A percentile compares a stretch with the other conserved stretches of the same genome.
phyloP scores from a whole-genome alignment of 108 stramenopile species.

The Pseudonitzschia delicatissima region DNA sequence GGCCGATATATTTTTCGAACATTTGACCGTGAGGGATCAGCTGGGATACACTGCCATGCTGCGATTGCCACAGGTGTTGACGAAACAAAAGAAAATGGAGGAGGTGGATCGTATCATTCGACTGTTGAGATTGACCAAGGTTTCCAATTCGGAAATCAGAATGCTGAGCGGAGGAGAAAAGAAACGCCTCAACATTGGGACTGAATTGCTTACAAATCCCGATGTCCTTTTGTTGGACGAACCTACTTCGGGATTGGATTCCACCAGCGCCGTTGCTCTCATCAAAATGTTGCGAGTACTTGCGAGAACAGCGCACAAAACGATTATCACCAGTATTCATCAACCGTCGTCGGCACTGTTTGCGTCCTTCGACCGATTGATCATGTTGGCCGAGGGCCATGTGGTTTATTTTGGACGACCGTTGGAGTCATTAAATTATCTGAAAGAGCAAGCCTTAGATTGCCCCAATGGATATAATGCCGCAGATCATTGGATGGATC shows the following conservation, averaged over 20 bases:
- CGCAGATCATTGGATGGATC: conserved; percentile 83
- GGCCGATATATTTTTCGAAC: conserved; percentile 64
- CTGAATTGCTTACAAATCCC: conserved; percentile 71
- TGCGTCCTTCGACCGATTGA: conserved; percentile 58
- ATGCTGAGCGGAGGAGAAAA: conserved; percentile 73
- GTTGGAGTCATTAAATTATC: conserved; percentile 37
- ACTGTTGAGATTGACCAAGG: conserved; percentile 51
- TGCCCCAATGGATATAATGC: conserved; percentile 70
- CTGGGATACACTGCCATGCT: conserved; percentile 70
- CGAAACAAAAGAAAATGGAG: conserved; percentile 31
- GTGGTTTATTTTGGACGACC: conserved; percentile 80
- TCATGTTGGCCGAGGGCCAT: conserved; percentile 71
- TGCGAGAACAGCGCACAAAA: conserved; percentile 44
- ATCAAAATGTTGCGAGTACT: conserved; percentile 43
- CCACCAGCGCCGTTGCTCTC: conserved; percentile 61
- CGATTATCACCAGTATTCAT: conserved; percentile 73
- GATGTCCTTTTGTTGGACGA: conserved; percentile 73
- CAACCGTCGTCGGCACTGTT: conserved; percentile 73
- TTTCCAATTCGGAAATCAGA: conserved; percentile 53
- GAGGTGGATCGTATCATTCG: conserved; percentile 53
- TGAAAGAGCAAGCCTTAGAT: conserved; percentile 32
- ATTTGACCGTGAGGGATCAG: conserved; percentile 72
- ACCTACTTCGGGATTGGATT: conserved; percentile 78
- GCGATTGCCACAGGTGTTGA: conserved; percentile 45
- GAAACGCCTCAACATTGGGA: conserved; percentile 80